Evolutionary conservation across 2,329 filamentous ascomycete genomes (phyloP).

Genomic region (Ploettnerulaceae sp.): DNA sequence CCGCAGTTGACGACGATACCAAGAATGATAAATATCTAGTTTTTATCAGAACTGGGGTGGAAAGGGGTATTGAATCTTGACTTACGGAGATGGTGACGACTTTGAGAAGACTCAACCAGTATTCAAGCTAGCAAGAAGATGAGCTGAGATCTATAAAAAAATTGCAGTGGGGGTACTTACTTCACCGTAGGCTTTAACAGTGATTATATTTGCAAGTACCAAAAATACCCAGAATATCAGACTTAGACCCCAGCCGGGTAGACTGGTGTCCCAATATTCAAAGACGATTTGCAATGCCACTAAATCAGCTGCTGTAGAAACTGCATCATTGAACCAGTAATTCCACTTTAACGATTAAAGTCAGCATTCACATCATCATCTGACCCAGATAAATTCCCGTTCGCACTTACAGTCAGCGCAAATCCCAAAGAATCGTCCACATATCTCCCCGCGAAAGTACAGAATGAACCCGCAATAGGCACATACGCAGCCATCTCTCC

Average conservation of each 20-base stretch:
- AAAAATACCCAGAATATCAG: slow-evolving; percentile 56
- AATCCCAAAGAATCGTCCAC: slow-evolving; percentile 52
- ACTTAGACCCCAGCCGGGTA: slow-evolving; percentile 59
- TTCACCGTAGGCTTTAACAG: slow-evolving; percentile 51
- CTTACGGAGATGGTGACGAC: slow-evolving; percentile 46
- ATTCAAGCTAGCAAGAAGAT: slow-evolving; percentile 40
- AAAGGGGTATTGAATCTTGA: background rate
- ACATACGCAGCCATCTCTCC: slow-evolving; percentile 58
- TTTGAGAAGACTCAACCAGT: slow-evolving; percentile 53
- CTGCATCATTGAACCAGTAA: slow-evolving; percentile 63
- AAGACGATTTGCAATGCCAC: slow-evolving; percentile 54
- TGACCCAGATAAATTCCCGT: background rate
- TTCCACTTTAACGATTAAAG: slow-evolving; percentile 37
- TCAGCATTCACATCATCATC: background rate
- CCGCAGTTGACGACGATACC: slow-evolving; percentile 57
- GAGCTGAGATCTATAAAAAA: background rate
- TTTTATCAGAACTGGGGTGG: background rate
- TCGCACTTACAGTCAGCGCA: slow-evolving; percentile 38
- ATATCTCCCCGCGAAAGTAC: slow-evolving; percentile 50
- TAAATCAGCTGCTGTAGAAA: slow-evolving; percentile 55
- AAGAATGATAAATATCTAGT: slow-evolving; percentile 56
- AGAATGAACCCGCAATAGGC: slow-evolving; percentile 50
- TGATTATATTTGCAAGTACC: slow-evolving; percentile 47
- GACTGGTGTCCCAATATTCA: slow-evolving; percentile 56
- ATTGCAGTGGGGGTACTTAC: slow-evolving; percentile 30